These are phyloP conservation scores for Vanderwaltozyma polyspora DNA, from an alignment of 805 yeast species.

Conservation along the genomic window DNA sequence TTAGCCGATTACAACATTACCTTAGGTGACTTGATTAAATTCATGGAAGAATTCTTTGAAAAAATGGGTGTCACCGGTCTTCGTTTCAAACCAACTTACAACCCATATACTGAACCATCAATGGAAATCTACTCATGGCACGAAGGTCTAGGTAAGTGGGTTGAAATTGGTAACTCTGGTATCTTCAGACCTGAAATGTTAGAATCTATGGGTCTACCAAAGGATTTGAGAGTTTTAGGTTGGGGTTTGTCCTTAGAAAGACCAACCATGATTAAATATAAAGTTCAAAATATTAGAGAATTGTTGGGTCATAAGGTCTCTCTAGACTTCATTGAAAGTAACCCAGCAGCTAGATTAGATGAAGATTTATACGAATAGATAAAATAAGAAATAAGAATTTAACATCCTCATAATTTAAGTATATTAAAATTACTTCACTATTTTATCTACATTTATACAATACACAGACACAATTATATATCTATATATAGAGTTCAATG, in stretches of 20 bases:
- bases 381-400: not conserved
- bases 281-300: constrained; percentile 91
- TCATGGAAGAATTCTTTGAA: constrained; percentile 93
- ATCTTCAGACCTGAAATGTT: constrained; percentile 99
- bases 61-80: constrained; percentile 95
- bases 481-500: constrained; percentile 1
- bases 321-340: constrained; percentile 84
- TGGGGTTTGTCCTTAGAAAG: constrained; percentile 96
- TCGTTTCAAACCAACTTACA: constrained; percentile 97
- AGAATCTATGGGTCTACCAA: constrained; percentile 95
- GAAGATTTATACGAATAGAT: constrained; percentile 41
- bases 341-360: constrained; percentile 96
- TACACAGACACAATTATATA: too few relatives aligned
- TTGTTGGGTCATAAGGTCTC: constrained; percentile 93
- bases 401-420: too few relatives aligned
- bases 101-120: constrained; percentile 98
- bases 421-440: too few relatives aligned
- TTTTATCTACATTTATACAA: too few relatives aligned
- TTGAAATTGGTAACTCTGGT: constrained; percentile 98
- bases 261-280: constrained; percentile 98
- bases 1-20: constrained; percentile 93
- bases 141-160: constrained; percentile 91
- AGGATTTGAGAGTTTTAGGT: constrained; percentile 86
- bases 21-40: constrained; percentile 91
- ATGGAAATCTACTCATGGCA: constrained; percentile 97